Percentiles rank a stretch among this genome's conserved stretches.
phyloP scores from a whole-genome alignment of 441 rosid species.

The Mallotus japonicus region DNA sequence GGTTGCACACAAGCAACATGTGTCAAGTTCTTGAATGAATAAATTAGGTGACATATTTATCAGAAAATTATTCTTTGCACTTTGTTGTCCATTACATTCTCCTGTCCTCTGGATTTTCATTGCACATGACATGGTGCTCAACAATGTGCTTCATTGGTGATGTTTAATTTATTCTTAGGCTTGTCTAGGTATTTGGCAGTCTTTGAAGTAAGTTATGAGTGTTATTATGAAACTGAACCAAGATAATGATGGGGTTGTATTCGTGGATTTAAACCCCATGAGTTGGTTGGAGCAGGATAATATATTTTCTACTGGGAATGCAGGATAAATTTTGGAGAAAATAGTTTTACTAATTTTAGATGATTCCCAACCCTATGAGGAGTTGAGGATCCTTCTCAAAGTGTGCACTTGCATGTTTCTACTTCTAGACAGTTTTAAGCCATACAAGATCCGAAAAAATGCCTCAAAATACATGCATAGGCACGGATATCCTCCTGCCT shows the following conservation, averaged over 20 bases:
- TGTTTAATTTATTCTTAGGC: too few relatives aligned
- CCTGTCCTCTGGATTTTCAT: background rate
- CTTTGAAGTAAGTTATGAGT: too few relatives aligned
- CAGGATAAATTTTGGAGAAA: slow-evolving; percentile 4
- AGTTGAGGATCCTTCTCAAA: too few relatives aligned
- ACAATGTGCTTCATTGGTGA: background rate
- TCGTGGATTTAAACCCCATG: background rate
- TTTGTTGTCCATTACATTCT: too few relatives aligned
- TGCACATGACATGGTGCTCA: background rate
- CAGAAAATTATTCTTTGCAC: background rate
- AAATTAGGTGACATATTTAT: background rate
- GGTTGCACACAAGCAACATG: too few relatives aligned
- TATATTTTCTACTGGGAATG: background rate
- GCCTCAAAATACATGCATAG: too few relatives aligned
- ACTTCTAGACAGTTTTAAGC: too few relatives aligned
- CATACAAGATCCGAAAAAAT: too few relatives aligned
- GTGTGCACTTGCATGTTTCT: too few relatives aligned
- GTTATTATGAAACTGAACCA: background rate
- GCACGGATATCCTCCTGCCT: too few relatives aligned
- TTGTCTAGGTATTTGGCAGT: too few relatives aligned
- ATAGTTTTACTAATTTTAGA: background rate
- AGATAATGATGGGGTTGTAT: background rate
- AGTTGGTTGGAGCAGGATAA: background rate
- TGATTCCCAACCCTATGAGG: too few relatives aligned
- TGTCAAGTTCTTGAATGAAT: background rate